Conservation (phyloP, 768 basidiomycete species). For the Pisolithus marmoratus region DNA sequence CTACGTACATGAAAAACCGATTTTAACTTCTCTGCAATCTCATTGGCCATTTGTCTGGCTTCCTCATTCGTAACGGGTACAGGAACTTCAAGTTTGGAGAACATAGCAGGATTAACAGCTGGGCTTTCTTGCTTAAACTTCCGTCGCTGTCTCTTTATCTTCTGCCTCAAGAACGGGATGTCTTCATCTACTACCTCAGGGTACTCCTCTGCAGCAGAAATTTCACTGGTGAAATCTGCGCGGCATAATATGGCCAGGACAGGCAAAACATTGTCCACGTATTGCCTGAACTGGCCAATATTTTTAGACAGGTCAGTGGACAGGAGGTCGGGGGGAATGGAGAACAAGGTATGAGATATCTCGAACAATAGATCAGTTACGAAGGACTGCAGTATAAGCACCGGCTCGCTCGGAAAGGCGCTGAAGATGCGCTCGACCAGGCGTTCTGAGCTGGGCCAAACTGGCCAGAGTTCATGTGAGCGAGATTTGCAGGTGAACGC, state of each 20-base stretch:
- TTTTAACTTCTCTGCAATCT: conserved; percentile 23
- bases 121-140: conserved; percentile 7
- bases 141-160: conserved; percentile 25
- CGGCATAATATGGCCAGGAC: conserved; percentile 15
- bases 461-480: conserved; percentile 7
- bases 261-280: conserved; percentile 18
- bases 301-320: conserved; percentile 5
- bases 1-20: conserved; percentile 24
- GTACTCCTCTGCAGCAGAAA: not conserved
- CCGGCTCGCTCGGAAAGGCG: conserved; percentile 25
- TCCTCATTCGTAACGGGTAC: conserved; percentile 23
- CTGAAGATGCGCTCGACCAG: conserved; percentile 27
- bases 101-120: conserved; percentile 21
- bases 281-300: conserved; percentile 16
- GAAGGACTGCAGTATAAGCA: conserved; percentile 16
- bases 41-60: conserved; percentile 3
- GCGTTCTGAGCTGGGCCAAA: conserved; percentile 2
- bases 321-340: conserved; percentile 15
- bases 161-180: conserved; percentile 10
- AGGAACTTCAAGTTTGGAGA: conserved; percentile 22
- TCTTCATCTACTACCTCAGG: conserved; percentile 1
- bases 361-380: conserved; percentile 17
- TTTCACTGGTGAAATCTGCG: conserved; percentile 4
- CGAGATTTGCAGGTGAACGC: not conserved
- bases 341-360: conserved; percentile 20